Evolutionary conservation across 305 asterid genomes (phyloP).

Genomic region (Solanum hybrid): DNA sequence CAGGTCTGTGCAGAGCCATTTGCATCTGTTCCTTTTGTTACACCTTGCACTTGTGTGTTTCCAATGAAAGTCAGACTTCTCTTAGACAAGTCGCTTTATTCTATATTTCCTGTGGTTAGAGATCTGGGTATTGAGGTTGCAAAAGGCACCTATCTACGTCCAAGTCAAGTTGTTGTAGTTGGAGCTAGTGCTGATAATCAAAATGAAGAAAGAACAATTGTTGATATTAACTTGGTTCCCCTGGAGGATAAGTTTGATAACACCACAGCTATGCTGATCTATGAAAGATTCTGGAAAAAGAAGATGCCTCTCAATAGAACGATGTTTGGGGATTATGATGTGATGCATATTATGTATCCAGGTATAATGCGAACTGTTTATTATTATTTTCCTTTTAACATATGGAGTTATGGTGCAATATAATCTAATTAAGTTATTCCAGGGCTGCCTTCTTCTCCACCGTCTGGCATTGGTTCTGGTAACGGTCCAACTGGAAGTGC

Average conservation of each 20-base stretch:
- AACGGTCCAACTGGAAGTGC: constrained; percentile 69
- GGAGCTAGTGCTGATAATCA: constrained; percentile 93
- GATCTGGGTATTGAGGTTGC: constrained; percentile 91
- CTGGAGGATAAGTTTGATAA: constrained; percentile 91
- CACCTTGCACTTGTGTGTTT: constrained; percentile 82
- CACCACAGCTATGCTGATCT: constrained; percentile 83
- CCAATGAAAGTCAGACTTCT: constrained; percentile 96
- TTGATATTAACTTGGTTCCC: constrained; percentile 89
- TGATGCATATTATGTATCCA: constrained; percentile 60
- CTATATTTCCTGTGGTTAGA: constrained; percentile 73
- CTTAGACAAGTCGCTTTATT: constrained; percentile 64
- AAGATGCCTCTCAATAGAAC: constrained; percentile 82
- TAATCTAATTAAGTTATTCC: constrained; percentile 17
- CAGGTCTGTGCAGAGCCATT: constrained; percentile 81
- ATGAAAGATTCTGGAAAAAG: constrained; percentile 72
- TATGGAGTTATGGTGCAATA: constrained; percentile 4
- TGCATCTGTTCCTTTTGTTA: constrained; percentile 74
- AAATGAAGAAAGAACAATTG: constrained; percentile 69
- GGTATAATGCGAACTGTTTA: constrained; percentile 33
- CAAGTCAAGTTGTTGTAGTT: constrained; percentile 76
- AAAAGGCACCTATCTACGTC: constrained; percentile 74
- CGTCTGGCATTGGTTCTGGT: constrained; percentile 47
- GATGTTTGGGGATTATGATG: constrained; percentile 82
- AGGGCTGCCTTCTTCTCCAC: constrained; percentile 83
- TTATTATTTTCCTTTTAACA: not conserved